A percentile compares a stretch with the other conserved stretches of the same genome.
These are phyloP conservation scores for Alternaria tenuissima DNA, from an alignment of 2,329 filamentous ascomycete genomes.

Conservation along the genomic window DNA sequence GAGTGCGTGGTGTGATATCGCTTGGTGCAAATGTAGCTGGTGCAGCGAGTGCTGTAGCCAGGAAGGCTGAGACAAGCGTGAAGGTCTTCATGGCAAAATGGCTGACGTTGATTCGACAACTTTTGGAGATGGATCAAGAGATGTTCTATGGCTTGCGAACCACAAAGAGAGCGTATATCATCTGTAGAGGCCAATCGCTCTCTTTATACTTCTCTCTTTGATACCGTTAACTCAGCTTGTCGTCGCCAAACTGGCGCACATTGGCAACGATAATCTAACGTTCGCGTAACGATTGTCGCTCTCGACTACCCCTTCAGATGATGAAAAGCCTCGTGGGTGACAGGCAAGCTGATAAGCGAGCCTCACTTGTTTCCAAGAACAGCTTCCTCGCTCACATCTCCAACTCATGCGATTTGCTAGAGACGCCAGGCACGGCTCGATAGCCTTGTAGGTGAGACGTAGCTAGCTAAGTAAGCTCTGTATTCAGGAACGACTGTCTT, in stretches of 20 bases:
- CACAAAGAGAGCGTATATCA: neutral
- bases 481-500: neutral
- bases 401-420: constrained; percentile 1
- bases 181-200: neutral
- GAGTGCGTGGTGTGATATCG: constrained; percentile 1
- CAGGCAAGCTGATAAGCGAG: neutral
- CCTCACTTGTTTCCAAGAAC: neutral
- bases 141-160: neutral
- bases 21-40: constrained; percentile 41
- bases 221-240: neutral
- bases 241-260: neutral
- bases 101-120: neutral
- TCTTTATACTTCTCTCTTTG: neutral
- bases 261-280: neutral
- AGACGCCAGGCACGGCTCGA: neutral
- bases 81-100: constrained; percentile 36
- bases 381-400: neutral
- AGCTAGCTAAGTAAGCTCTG: constrained; percentile 6
- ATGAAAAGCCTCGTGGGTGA: neutral
- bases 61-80: constrained; percentile 44
- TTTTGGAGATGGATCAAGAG: neutral
- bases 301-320: neutral
- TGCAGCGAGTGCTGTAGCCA: constrained; percentile 49
- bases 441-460: neutral
- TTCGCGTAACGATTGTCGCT: neutral